These are phyloP conservation scores for Aciculoconidium aculeatum DNA, from an alignment of 805 yeast species.

Conservation along the genomic window DNA sequence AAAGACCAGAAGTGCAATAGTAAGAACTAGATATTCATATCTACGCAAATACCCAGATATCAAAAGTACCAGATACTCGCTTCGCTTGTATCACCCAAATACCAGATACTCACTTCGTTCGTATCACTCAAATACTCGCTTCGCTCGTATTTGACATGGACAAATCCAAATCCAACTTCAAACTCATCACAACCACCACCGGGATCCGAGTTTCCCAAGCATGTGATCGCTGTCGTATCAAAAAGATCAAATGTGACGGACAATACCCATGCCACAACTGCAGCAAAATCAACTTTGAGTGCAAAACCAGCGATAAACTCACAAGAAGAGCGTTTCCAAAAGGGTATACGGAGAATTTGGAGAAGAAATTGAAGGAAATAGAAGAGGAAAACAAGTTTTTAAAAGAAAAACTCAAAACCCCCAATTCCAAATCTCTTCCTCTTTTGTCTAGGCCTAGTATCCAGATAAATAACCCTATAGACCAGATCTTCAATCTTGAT, in stretches of 20 bases:
- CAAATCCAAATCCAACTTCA: constrained; percentile 22
- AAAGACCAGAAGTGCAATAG: no score
- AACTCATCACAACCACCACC: constrained; percentile 31
- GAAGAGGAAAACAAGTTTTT: constrained; percentile 50
- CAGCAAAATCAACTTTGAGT: constrained; percentile 55
- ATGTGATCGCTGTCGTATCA: constrained; percentile 73
- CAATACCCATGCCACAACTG: constrained; percentile 68
- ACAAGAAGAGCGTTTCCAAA: constrained; percentile 75
- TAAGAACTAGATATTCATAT: no score
- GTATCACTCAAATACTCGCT: no score
- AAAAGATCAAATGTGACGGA: constrained; percentile 75
- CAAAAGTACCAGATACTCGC: no score
- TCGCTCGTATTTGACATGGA: no score
- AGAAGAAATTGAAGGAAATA: constrained; percentile 51
- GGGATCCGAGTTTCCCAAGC: constrained; percentile 67
- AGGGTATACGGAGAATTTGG: constrained; percentile 75
- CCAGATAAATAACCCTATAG: constrained; percentile 39
- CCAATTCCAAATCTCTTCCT: no score
- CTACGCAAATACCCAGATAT: no score
- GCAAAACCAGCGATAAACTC: constrained; percentile 67
- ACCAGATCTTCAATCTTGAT: constrained; percentile 39
- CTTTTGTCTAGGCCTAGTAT: constrained; percentile 8
- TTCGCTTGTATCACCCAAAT: no score
- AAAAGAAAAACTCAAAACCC: constrained; percentile 27
- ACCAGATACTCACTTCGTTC: no score